Percentiles rank a stretch among this genome's conserved stretches.
phyloP scores from a whole-genome alignment of 116 monocot genomes.

The Iris pallida region DNA sequence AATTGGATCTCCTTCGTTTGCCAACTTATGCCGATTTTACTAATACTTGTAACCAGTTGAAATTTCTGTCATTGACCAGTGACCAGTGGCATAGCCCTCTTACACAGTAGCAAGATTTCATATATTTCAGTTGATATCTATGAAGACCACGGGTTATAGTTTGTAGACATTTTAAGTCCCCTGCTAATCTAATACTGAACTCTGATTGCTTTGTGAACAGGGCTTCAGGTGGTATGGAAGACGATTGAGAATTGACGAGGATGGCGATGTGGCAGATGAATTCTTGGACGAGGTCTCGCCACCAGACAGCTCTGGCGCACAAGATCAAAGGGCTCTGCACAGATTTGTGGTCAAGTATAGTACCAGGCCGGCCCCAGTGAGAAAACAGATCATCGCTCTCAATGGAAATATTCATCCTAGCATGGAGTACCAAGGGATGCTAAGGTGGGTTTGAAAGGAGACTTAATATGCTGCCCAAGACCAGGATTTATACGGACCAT shows the following conservation, averaged over 20 bases:
- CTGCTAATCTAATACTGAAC: background rate
- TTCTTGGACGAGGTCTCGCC: constrained; percentile 48
- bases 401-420: constrained; percentile 47
- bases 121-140: too few species aligned
- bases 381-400: constrained; percentile 19
- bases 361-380: constrained; percentile 29
- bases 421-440: constrained; percentile 31
- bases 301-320: background rate
- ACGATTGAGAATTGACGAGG: constrained; percentile 48
- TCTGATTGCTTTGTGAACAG: constrained; percentile 16
- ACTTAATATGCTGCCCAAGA: background rate
- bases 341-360: constrained; percentile 31
- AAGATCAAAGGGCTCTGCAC: constrained; percentile 6
- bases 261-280: constrained; percentile 77
- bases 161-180: too few species aligned
- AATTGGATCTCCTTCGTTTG: too few species aligned
- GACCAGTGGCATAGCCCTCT: too few species aligned
- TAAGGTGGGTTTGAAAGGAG: constrained; percentile 35
- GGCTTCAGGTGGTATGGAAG: constrained; percentile 62
- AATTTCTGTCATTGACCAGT: too few species aligned
- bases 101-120: too few species aligned
- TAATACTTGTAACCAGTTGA: too few species aligned
- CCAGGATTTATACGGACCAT: too few species aligned
- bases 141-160: too few species aligned
- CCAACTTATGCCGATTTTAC: too few species aligned